Conservation (phyloP, 2,329 filamentous ascomycete genomes). For the Myotisia sp. region DNA sequence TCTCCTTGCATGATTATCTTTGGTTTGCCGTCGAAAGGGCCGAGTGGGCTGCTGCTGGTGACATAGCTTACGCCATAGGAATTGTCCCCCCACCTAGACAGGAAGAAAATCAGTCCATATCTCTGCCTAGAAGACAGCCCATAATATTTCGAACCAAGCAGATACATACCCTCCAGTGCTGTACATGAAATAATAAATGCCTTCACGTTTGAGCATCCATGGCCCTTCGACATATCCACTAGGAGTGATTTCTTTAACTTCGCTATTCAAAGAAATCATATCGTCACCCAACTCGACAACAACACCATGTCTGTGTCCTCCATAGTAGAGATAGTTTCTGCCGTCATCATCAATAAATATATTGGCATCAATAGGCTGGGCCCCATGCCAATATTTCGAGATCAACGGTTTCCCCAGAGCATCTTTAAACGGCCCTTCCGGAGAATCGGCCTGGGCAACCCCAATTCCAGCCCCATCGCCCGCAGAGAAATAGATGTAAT, state of each 20-base stretch:
- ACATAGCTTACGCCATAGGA: conserved; percentile 35
- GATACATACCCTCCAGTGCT: conserved; percentile 26
- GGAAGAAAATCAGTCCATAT: neutral
- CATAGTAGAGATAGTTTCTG: conserved; percentile 33
- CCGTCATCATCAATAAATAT: conserved; percentile 32
- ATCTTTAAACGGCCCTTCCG: conserved; percentile 31
- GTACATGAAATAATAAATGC: conserved; percentile 34
- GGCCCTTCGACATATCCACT: conserved; percentile 33
- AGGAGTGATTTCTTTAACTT: conserved; percentile 35
- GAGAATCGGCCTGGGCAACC: conserved; percentile 25
- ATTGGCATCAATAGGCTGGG: conserved; percentile 36
- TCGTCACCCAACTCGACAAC: conserved; percentile 32
- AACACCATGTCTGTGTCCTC: conserved; percentile 31
- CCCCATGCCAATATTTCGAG: conserved; percentile 32
- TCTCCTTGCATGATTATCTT: conserved; percentile 25
- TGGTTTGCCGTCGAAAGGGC: conserved; percentile 28
- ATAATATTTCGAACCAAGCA: too few species aligned
- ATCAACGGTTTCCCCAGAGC: conserved; percentile 31
- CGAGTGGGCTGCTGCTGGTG: conserved; percentile 27
- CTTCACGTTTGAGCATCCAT: conserved; percentile 32
- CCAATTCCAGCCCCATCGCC: conserved; percentile 36
- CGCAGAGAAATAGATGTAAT: conserved; percentile 39
- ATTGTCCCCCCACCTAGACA: conserved; percentile 30
- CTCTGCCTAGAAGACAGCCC: neutral
- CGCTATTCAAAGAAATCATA: conserved; percentile 33